A percentile compares a stretch with the other conserved stretches of the same genome.
phyloP scores from a whole-genome alignment of 345 rosid species.

The Populus alba region DNA sequence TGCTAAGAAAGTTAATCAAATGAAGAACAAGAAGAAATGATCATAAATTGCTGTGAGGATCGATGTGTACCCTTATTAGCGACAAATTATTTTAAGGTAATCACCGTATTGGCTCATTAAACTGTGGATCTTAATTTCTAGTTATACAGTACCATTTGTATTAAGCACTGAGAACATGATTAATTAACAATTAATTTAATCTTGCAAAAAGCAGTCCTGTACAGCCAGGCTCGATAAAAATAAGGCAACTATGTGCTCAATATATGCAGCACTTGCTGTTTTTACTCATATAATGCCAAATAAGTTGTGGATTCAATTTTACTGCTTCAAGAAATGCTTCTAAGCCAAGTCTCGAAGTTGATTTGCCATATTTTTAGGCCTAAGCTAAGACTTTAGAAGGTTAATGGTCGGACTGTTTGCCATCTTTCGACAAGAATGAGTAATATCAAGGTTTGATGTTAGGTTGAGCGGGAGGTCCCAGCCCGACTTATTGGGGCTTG shows the following conservation, averaged over 20 bases:
- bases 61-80: neutral
- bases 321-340: neutral
- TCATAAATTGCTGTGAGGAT: neutral
- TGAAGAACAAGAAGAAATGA: neutral
- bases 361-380: neutral
- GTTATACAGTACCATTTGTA: neutral
- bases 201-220: no score
- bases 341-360: neutral
- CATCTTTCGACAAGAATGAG: neutral
- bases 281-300: neutral
- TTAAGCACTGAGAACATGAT: neutral
- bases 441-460: slow-evolving; percentile 10
- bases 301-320: neutral
- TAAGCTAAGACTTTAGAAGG: neutral
- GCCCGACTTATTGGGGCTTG: no score
- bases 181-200: neutral
- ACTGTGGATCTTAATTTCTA: neutral
- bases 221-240: neutral
- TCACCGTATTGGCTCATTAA: neutral
- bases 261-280: slow-evolving; percentile 3
- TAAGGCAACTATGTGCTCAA: neutral
- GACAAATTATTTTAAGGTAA: neutral
- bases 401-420: neutral
- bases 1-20: neutral
- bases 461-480: no score